Percentiles rank a stretch among this genome's conserved stretches.
phyloP scores from a whole-genome alignment of 768 basidiomycete species.

The Suillus ampliporus region DNA sequence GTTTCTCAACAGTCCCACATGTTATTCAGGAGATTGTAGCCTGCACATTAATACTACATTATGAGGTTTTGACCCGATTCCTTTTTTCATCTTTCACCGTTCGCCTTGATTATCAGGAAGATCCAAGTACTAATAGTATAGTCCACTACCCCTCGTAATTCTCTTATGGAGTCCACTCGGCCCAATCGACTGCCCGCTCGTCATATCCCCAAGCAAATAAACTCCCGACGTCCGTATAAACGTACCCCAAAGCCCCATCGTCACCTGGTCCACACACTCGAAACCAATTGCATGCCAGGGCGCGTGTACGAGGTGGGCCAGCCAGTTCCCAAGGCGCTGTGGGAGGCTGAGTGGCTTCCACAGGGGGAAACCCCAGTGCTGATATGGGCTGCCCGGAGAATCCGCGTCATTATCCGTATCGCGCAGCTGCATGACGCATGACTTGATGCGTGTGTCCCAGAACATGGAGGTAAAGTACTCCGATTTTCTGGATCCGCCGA shows the following conservation, averaged over 20 bases:
- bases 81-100: background rate
- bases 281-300: background rate
- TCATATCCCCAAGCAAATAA: background rate
- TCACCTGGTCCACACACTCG: background rate
- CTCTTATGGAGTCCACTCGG: background rate
- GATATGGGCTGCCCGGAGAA: background rate
- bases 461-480: background rate
- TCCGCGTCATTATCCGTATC: background rate
- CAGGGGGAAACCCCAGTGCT: background rate
- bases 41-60: background rate
- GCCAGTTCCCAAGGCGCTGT: background rate
- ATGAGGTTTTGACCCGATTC: background rate
- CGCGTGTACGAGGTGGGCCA: background rate
- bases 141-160: background rate
- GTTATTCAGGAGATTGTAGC: background rate
- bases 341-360: background rate
- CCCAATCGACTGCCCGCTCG: too few relatives aligned
- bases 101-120: too few relatives aligned
- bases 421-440: background rate
- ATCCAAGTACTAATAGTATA: background rate
- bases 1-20: background rate
- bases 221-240: background rate
- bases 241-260: background rate
- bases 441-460: background rate
- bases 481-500: background rate